A percentile compares a stretch with the other conserved stretches of the same genome.
phyloP scores from a whole-genome alignment of 345 rosid species.

The Mercurialis annua region DNA sequence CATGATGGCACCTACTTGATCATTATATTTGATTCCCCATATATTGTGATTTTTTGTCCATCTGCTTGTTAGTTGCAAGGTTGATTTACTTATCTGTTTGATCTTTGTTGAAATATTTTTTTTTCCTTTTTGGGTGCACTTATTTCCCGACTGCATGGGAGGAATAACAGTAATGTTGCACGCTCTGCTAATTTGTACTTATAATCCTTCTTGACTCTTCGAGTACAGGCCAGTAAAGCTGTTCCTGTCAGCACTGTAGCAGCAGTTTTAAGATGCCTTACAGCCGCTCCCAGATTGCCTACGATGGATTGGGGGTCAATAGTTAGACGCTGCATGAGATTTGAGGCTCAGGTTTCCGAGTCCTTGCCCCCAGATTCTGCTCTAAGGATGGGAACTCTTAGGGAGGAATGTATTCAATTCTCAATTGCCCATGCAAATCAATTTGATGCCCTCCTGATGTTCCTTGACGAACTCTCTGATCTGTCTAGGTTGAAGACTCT shows the following conservation, averaged over 20 bases:
- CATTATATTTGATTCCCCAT: neutral
- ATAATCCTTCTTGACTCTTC: slow-evolving; percentile 10
- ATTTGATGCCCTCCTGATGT: slow-evolving; percentile 55
- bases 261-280: slow-evolving; percentile 68
- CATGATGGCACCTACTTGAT: neutral
- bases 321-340: slow-evolving; percentile 80
- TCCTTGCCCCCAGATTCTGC: slow-evolving; percentile 34
- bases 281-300: slow-evolving; percentile 78
- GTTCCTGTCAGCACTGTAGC: slow-evolving; percentile 35
- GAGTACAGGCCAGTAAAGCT: slow-evolving; percentile 42
- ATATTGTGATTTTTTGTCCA: neutral
- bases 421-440: slow-evolving; percentile 66
- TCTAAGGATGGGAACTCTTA: slow-evolving; percentile 38
- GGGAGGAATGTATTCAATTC: slow-evolving; percentile 71
- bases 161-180: neutral
- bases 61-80: neutral
- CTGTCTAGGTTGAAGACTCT: slow-evolving; percentile 71
- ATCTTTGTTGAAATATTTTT: neutral
- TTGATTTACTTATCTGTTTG: neutral
- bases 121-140: neutral
- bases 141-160: neutral
- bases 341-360: slow-evolving; percentile 43
- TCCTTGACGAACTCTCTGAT: slow-evolving; percentile 78
- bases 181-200: neutral
- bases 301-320: slow-evolving; percentile 78